Evolutionary conservation across 164 flowering plant species (phyloP).

Genomic region (Litsea cubeba): DNA sequence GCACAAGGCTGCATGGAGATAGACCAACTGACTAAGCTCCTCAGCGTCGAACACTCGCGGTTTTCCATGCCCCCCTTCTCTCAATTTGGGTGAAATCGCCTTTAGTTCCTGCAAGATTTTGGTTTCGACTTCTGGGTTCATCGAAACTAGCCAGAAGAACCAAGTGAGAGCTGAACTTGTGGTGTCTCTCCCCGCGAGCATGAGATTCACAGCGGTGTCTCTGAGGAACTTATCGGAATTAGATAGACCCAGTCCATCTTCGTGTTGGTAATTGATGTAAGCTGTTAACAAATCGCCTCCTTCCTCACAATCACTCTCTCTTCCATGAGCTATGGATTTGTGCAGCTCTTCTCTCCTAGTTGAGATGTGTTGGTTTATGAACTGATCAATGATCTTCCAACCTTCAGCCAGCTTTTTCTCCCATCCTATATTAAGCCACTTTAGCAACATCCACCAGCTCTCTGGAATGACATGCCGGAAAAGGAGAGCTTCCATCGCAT

Average conservation of each 20-base stretch:
- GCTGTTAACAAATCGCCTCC: slow-evolving; percentile 8
- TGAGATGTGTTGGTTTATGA: slow-evolving; percentile 10
- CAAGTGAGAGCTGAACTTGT: slow-evolving; percentile 6
- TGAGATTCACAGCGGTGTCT: slow-evolving; percentile 11
- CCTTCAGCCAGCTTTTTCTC: slow-evolving; percentile 20
- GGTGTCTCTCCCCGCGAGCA: slow-evolving; percentile 17
- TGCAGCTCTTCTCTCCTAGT: slow-evolving; percentile 1
- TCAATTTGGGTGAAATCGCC: background rate
- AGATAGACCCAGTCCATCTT: background rate
- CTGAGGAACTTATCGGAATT: slow-evolving; percentile 7
- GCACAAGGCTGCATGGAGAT: slow-evolving; percentile 36
- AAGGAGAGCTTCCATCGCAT: slow-evolving; percentile 17
- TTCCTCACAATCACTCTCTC: background rate
- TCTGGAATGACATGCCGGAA: slow-evolving; percentile 19
- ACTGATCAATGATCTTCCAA: slow-evolving; percentile 6
- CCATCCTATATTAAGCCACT: slow-evolving; percentile 18
- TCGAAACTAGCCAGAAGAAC: slow-evolving; percentile 17
- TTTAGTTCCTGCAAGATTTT: background rate
- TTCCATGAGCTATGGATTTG: background rate
- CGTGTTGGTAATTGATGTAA: slow-evolving; percentile 6
- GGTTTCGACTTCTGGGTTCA: background rate
- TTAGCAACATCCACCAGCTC: slow-evolving; percentile 21
- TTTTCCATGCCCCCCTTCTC: background rate
- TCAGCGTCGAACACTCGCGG: slow-evolving; percentile 4
- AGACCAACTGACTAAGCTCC: slow-evolving; percentile 22